Evolutionary conservation across 805 yeast genomes (phyloP).

Genomic region (Starmerella geochares): DNA sequence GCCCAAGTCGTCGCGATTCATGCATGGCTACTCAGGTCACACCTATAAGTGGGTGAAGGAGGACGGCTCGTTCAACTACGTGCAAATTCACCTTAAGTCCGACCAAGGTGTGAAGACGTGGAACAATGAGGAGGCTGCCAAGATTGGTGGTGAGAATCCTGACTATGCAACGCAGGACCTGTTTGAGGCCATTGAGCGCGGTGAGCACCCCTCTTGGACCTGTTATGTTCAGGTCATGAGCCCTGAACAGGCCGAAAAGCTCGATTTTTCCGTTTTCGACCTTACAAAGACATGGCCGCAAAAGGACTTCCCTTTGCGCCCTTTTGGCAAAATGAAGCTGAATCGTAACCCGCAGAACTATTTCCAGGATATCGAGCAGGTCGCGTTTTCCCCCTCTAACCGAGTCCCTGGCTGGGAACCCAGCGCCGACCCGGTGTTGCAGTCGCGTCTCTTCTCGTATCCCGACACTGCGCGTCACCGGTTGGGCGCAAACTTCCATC

Average conservation of each 20-base stretch:
- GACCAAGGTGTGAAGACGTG: conserved; percentile 44
- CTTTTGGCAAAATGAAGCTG: conserved; percentile 45
- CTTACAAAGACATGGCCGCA: conserved; percentile 54
- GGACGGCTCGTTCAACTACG: conserved; percentile 44
- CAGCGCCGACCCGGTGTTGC: conserved; percentile 67
- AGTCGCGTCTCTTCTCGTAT: conserved; percentile 65
- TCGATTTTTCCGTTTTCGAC: conserved; percentile 41
- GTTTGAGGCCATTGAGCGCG: conserved; percentile 39
- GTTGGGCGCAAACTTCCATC: conserved; percentile 58
- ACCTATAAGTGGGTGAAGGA: conserved; percentile 48
- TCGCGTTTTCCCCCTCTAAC: conserved; percentile 64
- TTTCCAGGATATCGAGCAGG: conserved; percentile 43
- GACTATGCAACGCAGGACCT: conserved; percentile 41
- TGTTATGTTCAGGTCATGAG: conserved; percentile 52
- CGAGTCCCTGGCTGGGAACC: conserved; percentile 68
- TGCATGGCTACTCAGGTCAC: conserved; percentile 59
- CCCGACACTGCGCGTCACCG: conserved; percentile 70
- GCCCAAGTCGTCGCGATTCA: conserved; percentile 44
- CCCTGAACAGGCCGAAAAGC: conserved; percentile 45
- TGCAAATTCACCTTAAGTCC: conserved; percentile 44
- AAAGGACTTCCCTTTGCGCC: conserved; percentile 44
- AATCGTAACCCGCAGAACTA: conserved; percentile 50
- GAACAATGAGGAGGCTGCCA: conserved; percentile 39
- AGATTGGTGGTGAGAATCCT: conserved; percentile 41
- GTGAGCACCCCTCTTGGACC: conserved; percentile 44